A percentile compares a stretch with the other conserved stretches of the same genome.
These are phyloP conservation scores for Kazachstania viticola DNA, from an alignment of 805 yeast species.

Conservation along the genomic window DNA sequence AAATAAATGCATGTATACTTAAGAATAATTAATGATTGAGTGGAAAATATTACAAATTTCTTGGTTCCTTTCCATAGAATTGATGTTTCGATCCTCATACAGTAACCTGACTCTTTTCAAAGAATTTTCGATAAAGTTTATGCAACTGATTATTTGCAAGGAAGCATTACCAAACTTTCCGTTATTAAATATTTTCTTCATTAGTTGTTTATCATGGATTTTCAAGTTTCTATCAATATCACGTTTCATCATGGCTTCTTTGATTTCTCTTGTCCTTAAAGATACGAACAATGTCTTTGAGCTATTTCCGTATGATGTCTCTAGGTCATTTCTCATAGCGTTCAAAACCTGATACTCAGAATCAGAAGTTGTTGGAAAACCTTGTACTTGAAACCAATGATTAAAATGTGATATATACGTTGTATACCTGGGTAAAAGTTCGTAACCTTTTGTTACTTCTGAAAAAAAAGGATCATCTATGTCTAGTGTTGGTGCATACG, in stretches of 20 bases:
- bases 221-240: slow-evolving; percentile 4
- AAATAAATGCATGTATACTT: no score
- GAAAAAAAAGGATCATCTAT: slow-evolving; percentile 3
- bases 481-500: slow-evolving; percentile 19
- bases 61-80: slow-evolving; percentile 5
- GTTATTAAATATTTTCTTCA: slow-evolving; percentile 18
- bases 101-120: slow-evolving; percentile 15
- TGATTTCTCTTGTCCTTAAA: slow-evolving; percentile 29
- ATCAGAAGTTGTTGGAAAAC: slow-evolving; percentile 41
- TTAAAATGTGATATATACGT: slow-evolving; percentile 21
- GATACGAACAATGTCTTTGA: slow-evolving; percentile 26
- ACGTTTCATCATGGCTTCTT: slow-evolving; percentile 22
- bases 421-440: slow-evolving; percentile 21
- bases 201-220: slow-evolving; percentile 14
- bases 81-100: slow-evolving; percentile 10
- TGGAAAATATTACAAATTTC: slow-evolving; percentile 8
- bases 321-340: slow-evolving; percentile 43
- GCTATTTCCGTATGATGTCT: slow-evolving; percentile 2
- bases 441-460: slow-evolving; percentile 9
- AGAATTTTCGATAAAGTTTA: slow-evolving; percentile 11
- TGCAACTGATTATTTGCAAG: slow-evolving; percentile 13
- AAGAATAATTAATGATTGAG: slow-evolving; percentile 2
- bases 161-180: slow-evolving; percentile 17
- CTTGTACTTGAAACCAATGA: slow-evolving; percentile 34
- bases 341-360: slow-evolving; percentile 37